Evolutionary conservation across 148 eudicot species (phyloP), one percentile per base, ranked within the genome.

Genomic region (Silene uniflora): DNA sequence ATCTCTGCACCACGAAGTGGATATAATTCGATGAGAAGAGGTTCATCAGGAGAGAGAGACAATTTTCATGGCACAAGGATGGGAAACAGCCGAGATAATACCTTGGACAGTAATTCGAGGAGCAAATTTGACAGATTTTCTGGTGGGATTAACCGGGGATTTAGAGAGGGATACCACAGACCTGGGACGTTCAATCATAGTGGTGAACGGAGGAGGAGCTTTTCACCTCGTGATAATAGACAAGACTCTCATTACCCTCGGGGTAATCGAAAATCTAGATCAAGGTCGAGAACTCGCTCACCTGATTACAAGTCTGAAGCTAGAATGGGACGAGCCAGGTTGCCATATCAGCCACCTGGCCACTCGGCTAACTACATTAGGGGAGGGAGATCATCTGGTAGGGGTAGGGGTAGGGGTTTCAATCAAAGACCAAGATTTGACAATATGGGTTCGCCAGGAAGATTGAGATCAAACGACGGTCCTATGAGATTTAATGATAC

Each of bases 151-250:
- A 79, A 72, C 44, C 83, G 88, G 80, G 91, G 79, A 61, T 69
- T 78, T 14, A 83, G 81, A 71, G 87, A 84, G 27, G 89, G 90
- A 49, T 85, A 76, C 47, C 74, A 72, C 64, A 86, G 85, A 62
- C 85, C 84, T 1, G 74, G 56, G 17, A 13, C 56, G 75, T 72
- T 81, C 10, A 82, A 77, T 54, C 81, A 86, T 77, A 46, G 80
- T 60, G 71, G 83, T 12, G 83, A 83, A 61, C 76, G 88, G 62
- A 86, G 86, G 25, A 79, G 75, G 22, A 86, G 84, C 77, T 81
- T 84, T 75, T 86, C 92, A 69, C 91, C 92, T 19, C 61, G 60
- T 71, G 66, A 66, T 14, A 78, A 78, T 59, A 83, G 86, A 76
- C 62, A 72, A 27, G 73, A 71, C 73, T 71, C 73, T 0, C 44